Evolutionary conservation across 2,329 filamentous ascomycete species (phyloP).

Genomic region (Fusarium torulosum): DNA sequence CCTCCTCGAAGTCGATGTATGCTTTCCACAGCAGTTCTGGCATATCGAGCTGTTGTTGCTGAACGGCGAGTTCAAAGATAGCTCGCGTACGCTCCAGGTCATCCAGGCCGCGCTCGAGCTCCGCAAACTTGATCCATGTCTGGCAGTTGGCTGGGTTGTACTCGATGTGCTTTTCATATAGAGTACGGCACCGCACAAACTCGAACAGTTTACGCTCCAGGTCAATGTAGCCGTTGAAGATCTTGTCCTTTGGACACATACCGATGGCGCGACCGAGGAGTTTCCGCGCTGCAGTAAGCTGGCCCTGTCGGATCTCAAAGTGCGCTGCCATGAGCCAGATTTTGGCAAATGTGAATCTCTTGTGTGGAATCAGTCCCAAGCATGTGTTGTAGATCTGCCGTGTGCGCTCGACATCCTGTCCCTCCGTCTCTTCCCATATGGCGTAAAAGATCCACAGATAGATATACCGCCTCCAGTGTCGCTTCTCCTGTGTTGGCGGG

Average conservation of each 20-base stretch:
- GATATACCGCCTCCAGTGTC: slow-evolving; percentile 96
- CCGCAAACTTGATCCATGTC: slow-evolving; percentile 96
- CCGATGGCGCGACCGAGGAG: slow-evolving; percentile 90
- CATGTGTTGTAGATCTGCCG: slow-evolving; percentile 93
- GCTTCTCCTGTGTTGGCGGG: slow-evolving; percentile 94
- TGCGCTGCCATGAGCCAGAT: slow-evolving; percentile 94
- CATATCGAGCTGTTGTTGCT: slow-evolving; percentile 90
- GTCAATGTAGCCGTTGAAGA: slow-evolving; percentile 94
- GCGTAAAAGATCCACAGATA: slow-evolving; percentile 99
- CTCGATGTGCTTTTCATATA: slow-evolving; percentile 94
- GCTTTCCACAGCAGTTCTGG: slow-evolving; percentile 97
- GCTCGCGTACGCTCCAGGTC: slow-evolving; percentile 88
- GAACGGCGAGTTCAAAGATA: slow-evolving; percentile 91
- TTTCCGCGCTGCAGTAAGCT: slow-evolving; percentile 85
- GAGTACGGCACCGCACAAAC: slow-evolving; percentile 87
- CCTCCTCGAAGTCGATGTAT: slow-evolving; percentile 98
- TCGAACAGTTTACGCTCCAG: slow-evolving; percentile 95
- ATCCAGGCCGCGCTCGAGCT: slow-evolving; percentile 90
- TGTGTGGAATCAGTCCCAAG: slow-evolving; percentile 89
- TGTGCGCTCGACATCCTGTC: slow-evolving; percentile 81
- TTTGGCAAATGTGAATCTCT: slow-evolving; percentile 97
- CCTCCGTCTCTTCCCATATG: slow-evolving; percentile 91
- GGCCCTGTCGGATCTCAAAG: slow-evolving; percentile 89
- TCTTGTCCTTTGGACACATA: slow-evolving; percentile 94
- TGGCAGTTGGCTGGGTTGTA: slow-evolving; percentile 92